Evolutionary conservation across 208 protist genomes (phyloP).

Genomic region (Acanthamoeba triangularis): DNA sequence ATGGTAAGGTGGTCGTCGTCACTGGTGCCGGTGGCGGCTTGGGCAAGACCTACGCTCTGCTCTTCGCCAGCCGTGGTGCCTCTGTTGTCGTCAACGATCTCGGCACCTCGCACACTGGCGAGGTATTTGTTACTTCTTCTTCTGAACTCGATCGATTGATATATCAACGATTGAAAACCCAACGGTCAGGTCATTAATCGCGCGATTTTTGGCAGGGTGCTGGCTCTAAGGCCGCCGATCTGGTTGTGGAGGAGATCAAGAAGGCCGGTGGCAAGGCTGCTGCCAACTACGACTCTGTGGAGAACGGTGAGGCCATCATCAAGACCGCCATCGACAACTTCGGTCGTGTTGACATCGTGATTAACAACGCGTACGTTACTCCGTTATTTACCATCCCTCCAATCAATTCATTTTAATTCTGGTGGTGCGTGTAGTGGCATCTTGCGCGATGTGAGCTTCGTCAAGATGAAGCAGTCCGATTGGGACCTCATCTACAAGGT

Average conservation of each 20-base stretch:
- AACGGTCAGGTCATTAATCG: not conserved
- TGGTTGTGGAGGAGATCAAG: conserved; percentile 88
- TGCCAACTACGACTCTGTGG: conserved; percentile 89
- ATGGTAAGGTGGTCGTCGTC: conserved; percentile 87
- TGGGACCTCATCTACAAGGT: conserved; percentile 85
- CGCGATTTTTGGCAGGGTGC: conserved; percentile 69
- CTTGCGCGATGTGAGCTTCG: conserved; percentile 87
- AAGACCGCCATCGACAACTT: conserved; percentile 87
- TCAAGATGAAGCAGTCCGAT: conserved; percentile 85
- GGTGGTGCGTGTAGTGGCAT: conserved; percentile 77
- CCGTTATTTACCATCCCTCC: too few relatives aligned
- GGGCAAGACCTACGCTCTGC: conserved; percentile 85
- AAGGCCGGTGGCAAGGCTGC: conserved; percentile 84
- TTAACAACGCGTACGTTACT: conserved; percentile 87
- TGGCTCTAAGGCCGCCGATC: conserved; percentile 82
- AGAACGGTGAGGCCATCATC: conserved; percentile 87
- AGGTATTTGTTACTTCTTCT: not conserved
- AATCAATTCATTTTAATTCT: not conserved
- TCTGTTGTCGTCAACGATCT: conserved; percentile 90
- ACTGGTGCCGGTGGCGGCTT: conserved; percentile 89
- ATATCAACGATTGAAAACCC: too few relatives aligned
- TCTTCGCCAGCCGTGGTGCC: conserved; percentile 87
- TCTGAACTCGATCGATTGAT: not conserved
- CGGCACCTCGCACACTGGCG: conserved; percentile 78
- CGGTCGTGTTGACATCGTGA: conserved; percentile 88